Conservation (phyloP, 176 grass and related monocot genomes). For the Pontederia paniculata region DNA sequence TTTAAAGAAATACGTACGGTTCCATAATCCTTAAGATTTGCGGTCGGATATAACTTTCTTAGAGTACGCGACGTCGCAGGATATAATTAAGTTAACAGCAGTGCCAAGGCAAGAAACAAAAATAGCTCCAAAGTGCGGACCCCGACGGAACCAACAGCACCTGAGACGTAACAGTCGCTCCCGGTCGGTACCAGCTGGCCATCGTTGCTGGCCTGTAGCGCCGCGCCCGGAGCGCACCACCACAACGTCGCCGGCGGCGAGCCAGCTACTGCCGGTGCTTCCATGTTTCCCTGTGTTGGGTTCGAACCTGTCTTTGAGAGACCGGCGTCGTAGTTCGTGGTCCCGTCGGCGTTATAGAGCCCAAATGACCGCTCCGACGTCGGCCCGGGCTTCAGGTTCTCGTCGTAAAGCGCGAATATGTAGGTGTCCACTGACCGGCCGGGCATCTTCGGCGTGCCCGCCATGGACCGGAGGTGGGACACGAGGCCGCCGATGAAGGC, state of each 20-base stretch:
- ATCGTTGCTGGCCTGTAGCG: too few species aligned
- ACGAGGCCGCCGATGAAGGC: conserved; percentile 76
- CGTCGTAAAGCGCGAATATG: conserved; percentile 94
- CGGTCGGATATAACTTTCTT: too few species aligned
- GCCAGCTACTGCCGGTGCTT: background rate
- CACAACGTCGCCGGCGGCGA: background rate
- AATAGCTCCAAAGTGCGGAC: too few species aligned
- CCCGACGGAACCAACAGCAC: too few species aligned
- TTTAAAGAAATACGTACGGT: too few species aligned
- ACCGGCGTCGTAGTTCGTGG: conserved; percentile 65
- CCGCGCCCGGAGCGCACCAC: background rate
- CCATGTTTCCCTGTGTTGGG: background rate
- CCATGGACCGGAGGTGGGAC: conserved; percentile 49
- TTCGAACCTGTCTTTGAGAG: conserved; percentile 21
- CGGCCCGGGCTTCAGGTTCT: conserved; percentile 79
- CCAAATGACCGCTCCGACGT: conserved; percentile 77
- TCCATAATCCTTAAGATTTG: too few species aligned
- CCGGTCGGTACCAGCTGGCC: too few species aligned
- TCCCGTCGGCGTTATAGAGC: conserved; percentile 57
- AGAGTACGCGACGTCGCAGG: background rate
- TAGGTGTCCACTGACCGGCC: conserved; percentile 81
- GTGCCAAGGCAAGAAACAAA: too few species aligned
- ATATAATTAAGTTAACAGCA: too few species aligned
- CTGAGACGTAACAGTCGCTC: too few species aligned
- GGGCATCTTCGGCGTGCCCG: conserved; percentile 57